phyloP scores from a whole-genome alignment of 108 stramenopile species.

The Mediolabrus comicus region DNA sequence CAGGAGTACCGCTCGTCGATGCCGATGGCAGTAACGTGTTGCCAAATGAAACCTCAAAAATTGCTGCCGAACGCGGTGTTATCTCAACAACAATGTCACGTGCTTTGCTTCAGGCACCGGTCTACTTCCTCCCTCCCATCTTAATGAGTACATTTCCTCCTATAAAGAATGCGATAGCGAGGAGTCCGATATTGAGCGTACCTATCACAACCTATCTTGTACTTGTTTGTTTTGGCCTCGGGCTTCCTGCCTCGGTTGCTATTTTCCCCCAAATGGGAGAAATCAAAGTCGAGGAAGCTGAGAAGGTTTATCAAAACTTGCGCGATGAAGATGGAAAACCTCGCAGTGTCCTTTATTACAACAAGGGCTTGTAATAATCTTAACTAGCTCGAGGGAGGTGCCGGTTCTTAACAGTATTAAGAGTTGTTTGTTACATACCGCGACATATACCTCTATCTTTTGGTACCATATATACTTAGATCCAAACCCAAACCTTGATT shows the following conservation, averaged over 20 bases:
- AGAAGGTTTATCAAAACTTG: slow-evolving; percentile 51
- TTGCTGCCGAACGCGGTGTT: slow-evolving; percentile 77
- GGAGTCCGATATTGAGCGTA: slow-evolving; percentile 58
- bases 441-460: too few relatives aligned
- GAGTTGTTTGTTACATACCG: too few relatives aligned
- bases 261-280: slow-evolving; percentile 84
- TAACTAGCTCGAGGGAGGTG: too few relatives aligned
- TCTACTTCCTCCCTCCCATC: slow-evolving; percentile 80
- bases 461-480: too few relatives aligned
- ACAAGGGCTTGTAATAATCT: slow-evolving; percentile 69
- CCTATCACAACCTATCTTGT: slow-evolving; percentile 82
- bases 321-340: slow-evolving; percentile 38
- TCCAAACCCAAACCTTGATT: too few relatives aligned
- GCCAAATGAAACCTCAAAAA: slow-evolving; percentile 46
- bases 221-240: slow-evolving; percentile 76
- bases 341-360: slow-evolving; percentile 68
- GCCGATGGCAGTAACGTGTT: slow-evolving; percentile 43
- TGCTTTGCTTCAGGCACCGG: slow-evolving; percentile 81
- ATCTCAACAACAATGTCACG: slow-evolving; percentile 74
- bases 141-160: slow-evolving; percentile 50
- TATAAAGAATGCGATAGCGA: slow-evolving; percentile 29
- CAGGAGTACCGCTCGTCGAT: slow-evolving; percentile 72
- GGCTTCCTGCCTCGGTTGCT: slow-evolving; percentile 81
- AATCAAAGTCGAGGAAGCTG: slow-evolving; percentile 65
- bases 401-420: too few relatives aligned